Percentiles rank a stretch among this genome's conserved stretches.
Evolutionary conservation across 495 filamentous ascomycete species (phyloP).

Genomic region (Collariella sp.): DNA sequence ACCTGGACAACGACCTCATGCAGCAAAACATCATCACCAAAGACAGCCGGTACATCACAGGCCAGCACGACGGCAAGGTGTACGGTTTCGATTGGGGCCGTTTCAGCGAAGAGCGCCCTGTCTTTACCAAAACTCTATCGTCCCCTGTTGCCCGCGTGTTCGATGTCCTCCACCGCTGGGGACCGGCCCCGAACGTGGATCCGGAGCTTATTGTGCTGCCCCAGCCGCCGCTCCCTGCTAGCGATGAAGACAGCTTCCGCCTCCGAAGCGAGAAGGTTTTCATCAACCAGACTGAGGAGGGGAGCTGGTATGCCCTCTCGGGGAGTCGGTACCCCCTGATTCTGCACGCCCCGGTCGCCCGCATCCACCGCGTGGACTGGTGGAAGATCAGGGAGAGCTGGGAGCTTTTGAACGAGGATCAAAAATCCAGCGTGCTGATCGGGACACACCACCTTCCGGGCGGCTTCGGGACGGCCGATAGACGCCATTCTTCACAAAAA

Average conservation of each 20-base stretch:
- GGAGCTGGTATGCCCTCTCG: slow-evolving; percentile 91
- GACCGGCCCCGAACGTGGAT: slow-evolving; percentile 47
- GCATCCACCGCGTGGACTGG: slow-evolving; percentile 55
- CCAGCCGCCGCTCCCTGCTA: slow-evolving; percentile 65
- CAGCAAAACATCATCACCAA: slow-evolving; percentile 69
- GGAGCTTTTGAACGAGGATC: slow-evolving; percentile 25
- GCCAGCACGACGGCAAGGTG: slow-evolving; percentile 76
- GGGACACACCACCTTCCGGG: slow-evolving; percentile 40
- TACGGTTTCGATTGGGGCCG: slow-evolving; percentile 66
- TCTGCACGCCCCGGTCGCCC: slow-evolving; percentile 60
- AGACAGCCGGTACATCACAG: slow-evolving; percentile 84
- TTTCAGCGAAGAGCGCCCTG: slow-evolving; percentile 22
- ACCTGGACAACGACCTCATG: slow-evolving; percentile 77
- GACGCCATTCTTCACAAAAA: not conserved
- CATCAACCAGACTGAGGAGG: slow-evolving; percentile 74
- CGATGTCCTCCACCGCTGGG: slow-evolving; percentile 69
- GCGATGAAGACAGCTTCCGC: slow-evolving; percentile 45
- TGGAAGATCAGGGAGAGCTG: slow-evolving; percentile 27
- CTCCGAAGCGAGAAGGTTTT: slow-evolving; percentile 62
- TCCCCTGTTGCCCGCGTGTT: slow-evolving; percentile 86
- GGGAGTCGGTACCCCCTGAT: slow-evolving; percentile 80
- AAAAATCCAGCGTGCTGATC: slow-evolving; percentile 35
- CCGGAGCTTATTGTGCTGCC: slow-evolving; percentile 69
- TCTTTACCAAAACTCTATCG: slow-evolving; percentile 56
- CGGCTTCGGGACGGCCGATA: not conserved